Evolutionary conservation across 768 basidiomycete species (phyloP), one percentile per base, ranked within the genome.

Genomic region (Termitomyces heimii): DNA sequence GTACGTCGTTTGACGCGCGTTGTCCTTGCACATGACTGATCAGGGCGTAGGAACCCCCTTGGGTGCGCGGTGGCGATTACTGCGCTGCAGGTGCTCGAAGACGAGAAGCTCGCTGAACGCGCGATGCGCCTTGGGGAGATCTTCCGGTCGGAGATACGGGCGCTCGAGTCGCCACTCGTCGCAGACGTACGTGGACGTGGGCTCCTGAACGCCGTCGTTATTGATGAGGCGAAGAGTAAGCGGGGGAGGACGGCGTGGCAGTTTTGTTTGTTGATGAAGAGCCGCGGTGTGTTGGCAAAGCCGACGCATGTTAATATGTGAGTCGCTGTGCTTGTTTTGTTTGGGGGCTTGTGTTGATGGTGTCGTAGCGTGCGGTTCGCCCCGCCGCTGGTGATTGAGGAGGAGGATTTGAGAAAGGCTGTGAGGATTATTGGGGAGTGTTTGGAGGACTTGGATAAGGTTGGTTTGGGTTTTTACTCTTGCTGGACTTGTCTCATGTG

Each of bases 41-140:
- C 2, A 12, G 24, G 8, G n/a, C 28, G 24, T 53, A 91, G 93
- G 37, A 98, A 97, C 69, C 96, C 97, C 0, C 79, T 99, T 22
- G 97, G 89, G 8, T 96, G 94, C 64, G 97, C 97, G n/a, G 92
- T 97, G 7, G 89, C 95, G 34, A 91, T 94, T 72, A 88, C 94
- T 6, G 93, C 97, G 0, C 80, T 98, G 43, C 78, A 88, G 37
- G 96, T 99, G n/a, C 84, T 99, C 43, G 75, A 88, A 35, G 88
- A 94, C 24, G 97, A 99, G 77, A 73, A 84, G 46, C 83, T 99
- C 50, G 82, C 86, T 0, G 82, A 84, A n/a, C 85, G 93, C 26
- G 94, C 97, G 0, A 79, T 82, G 66, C 67, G 67, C 1, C 82
- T 98, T 1, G 97, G 97, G 13, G 82, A 88, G 66, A 71, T 82